phyloP scores from a whole-genome alignment of 345 rosid genomes.

The Citrus unshiu region DNA sequence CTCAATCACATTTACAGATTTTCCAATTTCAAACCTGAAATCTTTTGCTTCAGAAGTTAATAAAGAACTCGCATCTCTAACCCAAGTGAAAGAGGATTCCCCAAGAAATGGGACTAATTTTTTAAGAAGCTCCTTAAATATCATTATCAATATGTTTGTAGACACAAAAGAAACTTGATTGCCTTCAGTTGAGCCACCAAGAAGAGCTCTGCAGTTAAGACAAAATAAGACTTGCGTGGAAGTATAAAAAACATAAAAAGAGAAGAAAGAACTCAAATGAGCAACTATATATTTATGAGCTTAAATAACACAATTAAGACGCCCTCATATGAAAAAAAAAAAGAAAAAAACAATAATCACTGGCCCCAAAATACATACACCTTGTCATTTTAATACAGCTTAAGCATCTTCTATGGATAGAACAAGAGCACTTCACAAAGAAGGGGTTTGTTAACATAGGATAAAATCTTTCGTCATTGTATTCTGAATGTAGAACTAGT shows the following conservation, averaged over 20 bases:
- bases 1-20: conserved; percentile 27
- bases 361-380: background rate
- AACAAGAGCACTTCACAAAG: background rate
- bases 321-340: background rate
- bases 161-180: conserved; percentile 50
- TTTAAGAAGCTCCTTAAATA: conserved; percentile 45
- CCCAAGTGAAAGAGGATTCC: conserved; percentile 57
- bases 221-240: background rate
- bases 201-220: conserved; percentile 57
- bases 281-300: background rate
- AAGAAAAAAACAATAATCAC: background rate
- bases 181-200: conserved; percentile 66
- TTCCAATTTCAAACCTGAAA: conserved; percentile 24
- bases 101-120: conserved; percentile 51
- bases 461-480: background rate
- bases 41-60: conserved; percentile 30
- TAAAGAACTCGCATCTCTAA: conserved; percentile 46
- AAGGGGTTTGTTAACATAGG: background rate
- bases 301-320: background rate
- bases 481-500: background rate
- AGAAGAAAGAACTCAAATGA: background rate
- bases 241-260: background rate
- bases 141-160: conserved; percentile 43
- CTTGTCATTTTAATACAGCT: background rate
- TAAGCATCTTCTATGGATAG: background rate